phyloP scores from a whole-genome alignment of 2,329 filamentous ascomycete genomes.

The Fusarium veterinarium region DNA sequence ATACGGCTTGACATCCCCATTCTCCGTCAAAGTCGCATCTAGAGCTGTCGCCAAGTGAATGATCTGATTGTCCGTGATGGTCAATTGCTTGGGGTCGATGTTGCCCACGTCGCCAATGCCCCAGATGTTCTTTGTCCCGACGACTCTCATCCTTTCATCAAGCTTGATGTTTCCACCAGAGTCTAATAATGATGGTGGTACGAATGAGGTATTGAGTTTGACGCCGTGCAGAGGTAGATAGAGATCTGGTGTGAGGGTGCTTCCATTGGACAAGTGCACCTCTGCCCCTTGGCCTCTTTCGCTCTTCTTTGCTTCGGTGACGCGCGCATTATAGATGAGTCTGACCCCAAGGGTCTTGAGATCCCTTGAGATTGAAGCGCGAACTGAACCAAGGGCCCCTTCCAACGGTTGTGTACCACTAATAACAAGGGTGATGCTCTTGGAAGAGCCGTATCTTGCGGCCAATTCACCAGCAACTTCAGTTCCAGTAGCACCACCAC shows the following conservation, averaged over 20 bases:
- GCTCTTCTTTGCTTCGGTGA: conserved; percentile 36
- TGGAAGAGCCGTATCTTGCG: conserved; percentile 45
- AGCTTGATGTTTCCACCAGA: conserved; percentile 48
- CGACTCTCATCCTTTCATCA: conserved; percentile 49
- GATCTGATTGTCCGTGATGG: conserved; percentile 49
- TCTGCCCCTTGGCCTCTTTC: conserved; percentile 10
- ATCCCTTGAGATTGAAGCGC: conserved; percentile 42
- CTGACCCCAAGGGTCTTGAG: conserved; percentile 44
- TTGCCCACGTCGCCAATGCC: conserved; percentile 56
- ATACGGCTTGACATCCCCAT: conserved; percentile 24
- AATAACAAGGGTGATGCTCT: conserved; percentile 44
- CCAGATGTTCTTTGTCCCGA: conserved; percentile 53
- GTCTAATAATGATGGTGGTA: conserved; percentile 50
- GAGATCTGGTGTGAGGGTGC: conserved; percentile 50
- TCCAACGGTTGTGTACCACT: conserved; percentile 37
- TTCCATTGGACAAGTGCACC: conserved; percentile 48
- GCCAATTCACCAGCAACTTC: conserved; percentile 54
- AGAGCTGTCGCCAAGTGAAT: conserved; percentile 49
- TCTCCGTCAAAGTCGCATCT: conserved; percentile 39
- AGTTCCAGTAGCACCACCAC: conserved; percentile 53
- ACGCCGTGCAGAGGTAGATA: conserved; percentile 60
- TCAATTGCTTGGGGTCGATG: conserved; percentile 54
- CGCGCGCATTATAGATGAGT: conserved; percentile 49
- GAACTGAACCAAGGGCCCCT: conserved; percentile 46
- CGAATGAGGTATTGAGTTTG: conserved; percentile 56